Evolutionary conservation across 352 stramenopile species (phyloP).

Genomic region (Globisporangium abappressorium): DNA sequence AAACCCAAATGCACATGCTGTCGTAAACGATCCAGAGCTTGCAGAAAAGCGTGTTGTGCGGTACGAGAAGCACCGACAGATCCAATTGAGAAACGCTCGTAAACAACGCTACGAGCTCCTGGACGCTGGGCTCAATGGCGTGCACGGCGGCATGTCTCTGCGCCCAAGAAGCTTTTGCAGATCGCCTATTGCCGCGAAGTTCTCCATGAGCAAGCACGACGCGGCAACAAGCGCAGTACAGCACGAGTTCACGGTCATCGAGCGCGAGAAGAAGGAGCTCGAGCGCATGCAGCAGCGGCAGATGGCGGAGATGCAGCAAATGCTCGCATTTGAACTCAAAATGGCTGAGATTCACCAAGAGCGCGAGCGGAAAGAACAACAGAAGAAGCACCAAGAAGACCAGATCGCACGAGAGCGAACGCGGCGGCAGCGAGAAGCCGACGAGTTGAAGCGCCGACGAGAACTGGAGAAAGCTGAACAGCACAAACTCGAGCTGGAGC

Average conservation of each 20-base stretch:
- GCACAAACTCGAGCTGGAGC: slow-evolving; percentile 44
- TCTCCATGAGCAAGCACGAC: slow-evolving; percentile 21
- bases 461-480: slow-evolving; percentile 61
- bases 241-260: slow-evolving; percentile 53
- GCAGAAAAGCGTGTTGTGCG: slow-evolving; percentile 50
- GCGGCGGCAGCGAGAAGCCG: slow-evolving; percentile 43
- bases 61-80: slow-evolving; percentile 56
- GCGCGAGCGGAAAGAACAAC: slow-evolving; percentile 44
- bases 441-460: slow-evolving; percentile 43
- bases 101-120: slow-evolving; percentile 56
- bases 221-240: slow-evolving; percentile 14
- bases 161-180: slow-evolving; percentile 52
- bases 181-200: slow-evolving; percentile 37
- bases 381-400: slow-evolving; percentile 49
- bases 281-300: slow-evolving; percentile 72
- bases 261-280: slow-evolving; percentile 62
- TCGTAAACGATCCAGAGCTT: slow-evolving; percentile 31
- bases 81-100: slow-evolving; percentile 49
- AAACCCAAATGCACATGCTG: neutral
- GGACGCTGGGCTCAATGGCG: slow-evolving; percentile 39
- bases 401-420: slow-evolving; percentile 33
- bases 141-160: slow-evolving; percentile 52
- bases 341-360: slow-evolving; percentile 55
- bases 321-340: slow-evolving; percentile 64
- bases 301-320: slow-evolving; percentile 66